Evolutionary conservation across 2,329 filamentous ascomycete genomes (phyloP).

Genomic region (Aspergillus awamori): DNA sequence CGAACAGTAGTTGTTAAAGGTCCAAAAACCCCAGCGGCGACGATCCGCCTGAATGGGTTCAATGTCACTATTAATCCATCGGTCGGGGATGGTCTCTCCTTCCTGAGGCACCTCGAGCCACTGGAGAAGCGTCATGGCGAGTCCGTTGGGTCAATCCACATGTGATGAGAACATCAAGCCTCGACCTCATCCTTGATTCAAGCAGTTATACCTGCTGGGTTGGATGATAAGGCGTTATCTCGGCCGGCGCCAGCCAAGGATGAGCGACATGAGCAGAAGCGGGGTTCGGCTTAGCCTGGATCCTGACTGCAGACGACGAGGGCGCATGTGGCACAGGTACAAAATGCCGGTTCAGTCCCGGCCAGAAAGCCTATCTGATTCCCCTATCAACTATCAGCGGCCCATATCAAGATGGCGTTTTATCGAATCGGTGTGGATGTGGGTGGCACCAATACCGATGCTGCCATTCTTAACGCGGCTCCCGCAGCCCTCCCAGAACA

Average conservation of each 20-base stretch:
- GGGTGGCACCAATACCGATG: conserved; percentile 45
- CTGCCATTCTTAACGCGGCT: conserved; percentile 32
- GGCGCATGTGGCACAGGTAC: neutral
- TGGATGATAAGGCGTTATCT: no score
- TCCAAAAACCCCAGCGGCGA: conserved; percentile 48
- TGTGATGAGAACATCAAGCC: neutral
- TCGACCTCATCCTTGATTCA: no score
- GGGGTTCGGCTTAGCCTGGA: no score
- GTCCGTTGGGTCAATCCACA: neutral
- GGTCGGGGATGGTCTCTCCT: conserved; percentile 15
- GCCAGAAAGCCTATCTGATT: no score
- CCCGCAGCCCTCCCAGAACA: conserved; percentile 22
- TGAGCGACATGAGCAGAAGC: no score
- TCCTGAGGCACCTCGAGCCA: neutral
- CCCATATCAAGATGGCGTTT: neutral
- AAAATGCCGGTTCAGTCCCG: neutral
- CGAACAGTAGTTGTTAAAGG: conserved; percentile 51
- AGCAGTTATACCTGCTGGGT: no score
- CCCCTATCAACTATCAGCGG: neutral
- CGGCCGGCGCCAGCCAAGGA: no score
- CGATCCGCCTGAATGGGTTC: conserved; percentile 50
- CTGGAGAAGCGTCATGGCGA: neutral
- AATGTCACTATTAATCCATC: conserved; percentile 52
- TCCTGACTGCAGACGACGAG: no score
- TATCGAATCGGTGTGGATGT: neutral